A percentile compares a stretch with the other conserved stretches of the same genome.
phyloP scores from a whole-genome alignment of 768 basidiomycete species.

The Kondoa subrosea region DNA sequence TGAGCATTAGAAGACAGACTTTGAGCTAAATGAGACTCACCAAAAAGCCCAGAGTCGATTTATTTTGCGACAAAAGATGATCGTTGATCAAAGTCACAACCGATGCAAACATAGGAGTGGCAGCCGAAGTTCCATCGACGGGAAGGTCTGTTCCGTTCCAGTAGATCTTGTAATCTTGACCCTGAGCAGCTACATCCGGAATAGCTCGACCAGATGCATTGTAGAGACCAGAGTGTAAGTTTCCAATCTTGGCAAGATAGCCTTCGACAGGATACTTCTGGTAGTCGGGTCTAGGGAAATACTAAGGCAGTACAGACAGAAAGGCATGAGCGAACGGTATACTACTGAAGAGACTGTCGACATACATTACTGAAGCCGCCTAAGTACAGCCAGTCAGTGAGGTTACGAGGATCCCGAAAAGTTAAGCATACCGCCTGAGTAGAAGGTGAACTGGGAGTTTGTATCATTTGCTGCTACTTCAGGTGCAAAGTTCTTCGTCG shows the following conservation, averaged over 20 bases:
- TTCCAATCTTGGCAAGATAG: background rate
- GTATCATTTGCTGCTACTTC: too few relatives aligned
- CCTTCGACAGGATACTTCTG: background rate
- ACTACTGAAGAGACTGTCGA: too few relatives aligned
- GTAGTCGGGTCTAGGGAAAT: background rate
- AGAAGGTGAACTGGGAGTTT: too few relatives aligned
- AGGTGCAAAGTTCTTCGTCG: too few relatives aligned
- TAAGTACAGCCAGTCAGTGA: too few relatives aligned
- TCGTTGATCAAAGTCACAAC: constrained; percentile 49
- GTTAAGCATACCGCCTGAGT: too few relatives aligned
- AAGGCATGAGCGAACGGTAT: too few relatives aligned
- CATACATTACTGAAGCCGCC: too few relatives aligned
- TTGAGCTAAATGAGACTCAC: too few relatives aligned
- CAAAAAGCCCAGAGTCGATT: constrained; percentile 43
- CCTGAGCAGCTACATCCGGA: constrained; percentile 8
- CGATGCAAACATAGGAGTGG: constrained; percentile 47
- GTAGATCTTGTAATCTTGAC: background rate
- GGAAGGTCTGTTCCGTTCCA: constrained; percentile 20
- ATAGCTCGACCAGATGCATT: background rate
- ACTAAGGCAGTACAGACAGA: background rate
- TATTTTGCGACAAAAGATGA: constrained; percentile 39
- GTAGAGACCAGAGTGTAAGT: background rate
- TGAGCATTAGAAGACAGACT: too few relatives aligned
- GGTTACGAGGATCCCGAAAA: too few relatives aligned
- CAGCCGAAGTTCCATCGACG: constrained; percentile 45